Base-by-base conservation (phyloP, 495 filamentous ascomycete species). In the Cryomyces minteri region DNA sequence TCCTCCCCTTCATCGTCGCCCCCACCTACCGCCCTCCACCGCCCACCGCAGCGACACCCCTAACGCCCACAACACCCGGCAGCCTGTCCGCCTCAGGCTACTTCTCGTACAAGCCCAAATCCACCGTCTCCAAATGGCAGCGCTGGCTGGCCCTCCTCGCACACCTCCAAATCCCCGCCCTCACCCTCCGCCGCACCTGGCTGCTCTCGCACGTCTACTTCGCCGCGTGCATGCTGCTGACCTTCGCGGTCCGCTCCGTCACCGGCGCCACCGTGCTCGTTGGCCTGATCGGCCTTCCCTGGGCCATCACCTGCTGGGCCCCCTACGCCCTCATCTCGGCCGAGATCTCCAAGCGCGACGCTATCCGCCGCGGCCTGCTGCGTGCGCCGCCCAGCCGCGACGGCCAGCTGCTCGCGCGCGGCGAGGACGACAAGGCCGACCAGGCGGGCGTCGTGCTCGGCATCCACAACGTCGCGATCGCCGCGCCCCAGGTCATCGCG, bases 311-410 rank as follows among this genome's bases (percentile, higher is more conserved):
- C 14, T 69, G 87, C 31, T 94, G 87, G 87, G 87, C 84, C 0
- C 87, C 87, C 0, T 94, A 88, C 67, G 86, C 87, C 33, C 77
- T 94, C 50, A 93, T 94, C 54, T 80, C 79, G 41, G 79, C 82
- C 32, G 87, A 94, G 62, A 83, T 94, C 38, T 75, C 76, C 41
- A 79, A 78, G 43, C 76, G 83, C 31, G 82, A 93, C 54, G 73
- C 78, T 41, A 65, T 80, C 18, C 69, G 76, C 41, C 77, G 81
- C 18, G 61, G 69, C 14, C 67, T 65, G 37, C 62, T 67, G 11
- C 66, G 56, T 10, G 49, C 66, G 0, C 58, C 54, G 7, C 29
- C 48, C 9, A 52, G 52, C 11, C 49, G 49, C 31, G 61, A 60
- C 29, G 48, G 53, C 5, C 42, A 45, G 14, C 36, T 57, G 9